Base-by-base conservation (phyloP, 192 early-diverging fungal species). In the Thamnidium elegans region DNA sequence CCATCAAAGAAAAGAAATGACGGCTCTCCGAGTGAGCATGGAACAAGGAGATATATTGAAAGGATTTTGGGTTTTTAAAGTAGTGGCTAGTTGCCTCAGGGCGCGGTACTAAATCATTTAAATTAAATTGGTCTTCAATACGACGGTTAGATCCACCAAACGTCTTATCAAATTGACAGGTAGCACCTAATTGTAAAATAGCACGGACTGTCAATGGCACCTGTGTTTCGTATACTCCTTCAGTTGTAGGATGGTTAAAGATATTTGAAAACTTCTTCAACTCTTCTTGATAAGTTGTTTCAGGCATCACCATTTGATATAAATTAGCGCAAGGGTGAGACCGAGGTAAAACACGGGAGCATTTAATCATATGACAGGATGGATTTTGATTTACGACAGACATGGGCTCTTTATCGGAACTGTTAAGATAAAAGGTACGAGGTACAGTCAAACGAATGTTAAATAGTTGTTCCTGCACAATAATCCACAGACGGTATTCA, bases 191-290 rank as follows among this genome's bases (percentile, higher is more conserved):
- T 50, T 86, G 76, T 4, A 95, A 83, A 52, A 99, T 75, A 10
- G 91, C 95, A 2, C 94, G 87, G 53, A 88, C 87, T 51, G 91
- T 53, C 4, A 92, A 71, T 14, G 92, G 88, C 5, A 97, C 72
- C 61, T 96, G 88, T 0, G 92, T 89, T 81, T 99, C 97, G 70
- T 99, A 99, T 7, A 97, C 92, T 42, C 95, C 97, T 61, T 91
- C 92, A 31, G 94, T 88, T 26, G 86, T 79, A 21, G 94, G 89
- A 72, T 96, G 88, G 63, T 87, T 92, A 62, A 96, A 93, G 55
- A 96, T 84, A 17, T 82, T 79, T 9, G 86, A 71, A 76, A 95
- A 89, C 64, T 90, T 81, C 62, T 86, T 86, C 14, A 79, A 74
- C 68, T 95, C 84, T 45, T 81, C 79, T 15, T 80, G 84, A 74